phyloP scores from a whole-genome alignment of 2,329 filamentous ascomycete genomes.

The Geoglossum cookeanum region DNA sequence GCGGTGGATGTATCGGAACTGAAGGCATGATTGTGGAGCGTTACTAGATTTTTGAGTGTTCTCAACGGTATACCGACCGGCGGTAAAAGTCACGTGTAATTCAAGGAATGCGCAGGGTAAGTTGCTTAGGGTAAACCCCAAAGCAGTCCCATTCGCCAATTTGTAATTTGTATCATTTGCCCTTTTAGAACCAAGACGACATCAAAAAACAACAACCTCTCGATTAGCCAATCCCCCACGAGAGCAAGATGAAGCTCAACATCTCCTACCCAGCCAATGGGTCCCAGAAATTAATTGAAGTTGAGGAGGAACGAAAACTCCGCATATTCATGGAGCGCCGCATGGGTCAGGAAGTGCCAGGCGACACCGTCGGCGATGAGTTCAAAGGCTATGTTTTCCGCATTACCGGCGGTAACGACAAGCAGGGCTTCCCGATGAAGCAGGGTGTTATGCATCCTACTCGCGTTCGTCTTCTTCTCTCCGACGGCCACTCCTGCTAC shows the following conservation, averaged over 20 bases:
- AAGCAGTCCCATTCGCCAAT: slow-evolving; percentile 1
- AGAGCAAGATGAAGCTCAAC: slow-evolving; percentile 31
- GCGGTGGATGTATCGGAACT: neutral
- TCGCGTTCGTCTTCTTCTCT: slow-evolving; percentile 92
- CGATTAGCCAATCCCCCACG: slow-evolving; percentile 2
- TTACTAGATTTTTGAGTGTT: neutral
- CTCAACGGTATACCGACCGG: neutral
- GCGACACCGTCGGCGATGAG: slow-evolving; percentile 91
- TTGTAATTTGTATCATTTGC: neutral
- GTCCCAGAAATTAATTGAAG: slow-evolving; percentile 97
- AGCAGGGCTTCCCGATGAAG: slow-evolving; percentile 99
- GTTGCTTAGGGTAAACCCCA: neutral
- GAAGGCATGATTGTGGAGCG: neutral
- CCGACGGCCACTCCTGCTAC: slow-evolving; percentile 98
- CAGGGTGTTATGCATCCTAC: slow-evolving; percentile 98
- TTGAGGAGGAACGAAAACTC: slow-evolving; percentile 99
- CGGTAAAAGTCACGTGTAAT: neutral
- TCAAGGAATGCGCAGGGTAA: too few species aligned
- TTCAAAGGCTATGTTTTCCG: slow-evolving; percentile 99
- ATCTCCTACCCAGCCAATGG: slow-evolving; percentile 91
- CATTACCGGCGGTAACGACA: slow-evolving; percentile 99
- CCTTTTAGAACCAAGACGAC: neutral
- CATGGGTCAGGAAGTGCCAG: slow-evolving; percentile 83
- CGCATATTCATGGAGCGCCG: slow-evolving; percentile 97
- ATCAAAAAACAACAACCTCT: slow-evolving; percentile 2